Evolutionary conservation across 2,329 filamentous ascomycete species (phyloP).

Genomic region (Beauveria brongniartii): DNA sequence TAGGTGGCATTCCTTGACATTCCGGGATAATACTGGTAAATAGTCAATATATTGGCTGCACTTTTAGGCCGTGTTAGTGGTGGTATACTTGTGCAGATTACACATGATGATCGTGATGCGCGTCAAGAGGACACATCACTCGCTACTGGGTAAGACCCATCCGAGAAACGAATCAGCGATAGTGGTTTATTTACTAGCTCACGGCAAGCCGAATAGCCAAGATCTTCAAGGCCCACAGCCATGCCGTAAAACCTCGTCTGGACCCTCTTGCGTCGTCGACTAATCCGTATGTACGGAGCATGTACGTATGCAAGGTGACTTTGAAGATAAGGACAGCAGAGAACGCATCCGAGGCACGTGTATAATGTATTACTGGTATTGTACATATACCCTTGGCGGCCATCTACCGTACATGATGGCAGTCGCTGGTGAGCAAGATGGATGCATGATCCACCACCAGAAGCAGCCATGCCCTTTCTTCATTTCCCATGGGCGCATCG

Average conservation of each 20-base stretch:
- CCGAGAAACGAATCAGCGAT: slow-evolving; percentile 3
- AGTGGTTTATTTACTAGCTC: not conserved
- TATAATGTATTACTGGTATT: not conserved
- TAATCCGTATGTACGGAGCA: too few relatives aligned
- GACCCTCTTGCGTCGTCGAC: not conserved
- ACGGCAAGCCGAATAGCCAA: not conserved
- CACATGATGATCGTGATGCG: slow-evolving; percentile 1
- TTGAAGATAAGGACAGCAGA: not conserved
- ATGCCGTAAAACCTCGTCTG: not conserved
- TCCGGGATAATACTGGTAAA: too few relatives aligned
- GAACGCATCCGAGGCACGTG: not conserved
- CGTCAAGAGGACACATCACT: not conserved
- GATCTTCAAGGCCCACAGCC: slow-evolving; percentile 9
- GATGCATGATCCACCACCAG: not conserved
- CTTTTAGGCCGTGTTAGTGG: not conserved
- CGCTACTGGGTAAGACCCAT: not conserved
- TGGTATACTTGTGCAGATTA: not conserved
- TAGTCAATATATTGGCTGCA: not conserved
- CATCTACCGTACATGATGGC: not conserved
- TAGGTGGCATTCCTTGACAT: not conserved
- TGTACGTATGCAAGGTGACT: not conserved
- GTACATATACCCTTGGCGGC: not conserved
- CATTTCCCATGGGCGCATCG: slow-evolving; percentile 5
- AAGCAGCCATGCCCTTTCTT: not conserved
- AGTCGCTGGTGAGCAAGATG: not conserved